A percentile compares a stretch with the other conserved stretches of the same genome.
Conservation (phyloP, 768 basidiomycete genomes). For the Lentinula sp. region DNA sequence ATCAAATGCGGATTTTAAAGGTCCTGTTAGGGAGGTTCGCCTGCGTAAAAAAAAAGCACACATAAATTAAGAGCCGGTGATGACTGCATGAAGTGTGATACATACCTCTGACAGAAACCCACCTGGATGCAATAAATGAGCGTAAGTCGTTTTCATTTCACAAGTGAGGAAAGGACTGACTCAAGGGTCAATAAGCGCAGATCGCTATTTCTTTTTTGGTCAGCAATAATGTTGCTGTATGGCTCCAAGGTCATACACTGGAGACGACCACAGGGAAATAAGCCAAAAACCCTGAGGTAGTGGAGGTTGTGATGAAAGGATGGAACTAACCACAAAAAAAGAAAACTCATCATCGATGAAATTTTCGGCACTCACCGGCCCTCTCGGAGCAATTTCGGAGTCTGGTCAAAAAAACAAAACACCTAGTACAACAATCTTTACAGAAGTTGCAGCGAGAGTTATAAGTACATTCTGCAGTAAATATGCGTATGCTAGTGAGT, state of each 20-base stretch:
- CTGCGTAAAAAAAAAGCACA: conserved; percentile 30
- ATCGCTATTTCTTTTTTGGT: conserved; percentile 72
- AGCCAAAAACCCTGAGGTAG: not conserved
- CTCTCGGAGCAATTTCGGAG: conserved; percentile 12
- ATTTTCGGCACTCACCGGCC: not conserved
- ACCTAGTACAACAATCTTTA: not conserved
- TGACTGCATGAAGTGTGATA: conserved; percentile 9
- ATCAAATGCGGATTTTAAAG: conserved; percentile 5
- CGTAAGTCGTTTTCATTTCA: not conserved
- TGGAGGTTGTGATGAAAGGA: not conserved
- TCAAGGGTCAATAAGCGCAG: conserved; percentile 78
- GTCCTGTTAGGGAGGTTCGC: conserved; percentile 75
- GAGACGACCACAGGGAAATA: conserved; percentile 16
- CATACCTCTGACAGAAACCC: conserved; percentile 74
- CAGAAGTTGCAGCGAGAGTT: too few species aligned
- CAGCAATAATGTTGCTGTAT: conserved; percentile 52
- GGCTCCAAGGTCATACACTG: conserved; percentile 34
- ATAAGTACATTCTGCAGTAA: too few species aligned
- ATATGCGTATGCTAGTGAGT: too few species aligned
- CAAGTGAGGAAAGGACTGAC: conserved; percentile 32
- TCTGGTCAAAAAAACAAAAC: conserved; percentile 4
- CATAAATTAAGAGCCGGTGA: conserved; percentile 8
- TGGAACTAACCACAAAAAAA: not conserved
- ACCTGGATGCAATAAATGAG: conserved; percentile 38
- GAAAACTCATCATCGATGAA: not conserved